Conservation (phyloP, 352 stramenopile species). For the Pythium aphanidermatum region DNA sequence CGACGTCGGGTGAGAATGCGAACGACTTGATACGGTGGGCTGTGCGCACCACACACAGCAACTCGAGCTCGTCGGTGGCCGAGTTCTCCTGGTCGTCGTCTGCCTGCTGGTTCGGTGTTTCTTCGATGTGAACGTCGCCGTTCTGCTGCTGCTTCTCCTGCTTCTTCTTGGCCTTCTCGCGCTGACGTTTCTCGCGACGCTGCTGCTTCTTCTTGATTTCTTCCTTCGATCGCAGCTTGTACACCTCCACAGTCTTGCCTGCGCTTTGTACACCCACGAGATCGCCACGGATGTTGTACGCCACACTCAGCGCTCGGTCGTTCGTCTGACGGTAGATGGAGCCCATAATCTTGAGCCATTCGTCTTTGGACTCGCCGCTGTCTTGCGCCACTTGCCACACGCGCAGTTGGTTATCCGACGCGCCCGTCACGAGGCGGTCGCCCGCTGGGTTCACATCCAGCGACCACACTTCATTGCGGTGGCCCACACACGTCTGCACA, state of each 20-base stretch:
- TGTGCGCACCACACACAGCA: constrained; percentile 79
- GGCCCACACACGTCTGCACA: constrained; percentile 90
- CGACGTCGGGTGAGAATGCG: constrained; percentile 74
- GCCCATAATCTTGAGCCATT: constrained; percentile 55
- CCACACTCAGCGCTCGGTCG: constrained; percentile 59
- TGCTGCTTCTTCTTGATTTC: constrained; percentile 92
- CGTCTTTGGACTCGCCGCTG: constrained; percentile 20
- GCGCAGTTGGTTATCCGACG: constrained; percentile 79
- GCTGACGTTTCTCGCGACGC: constrained; percentile 78
- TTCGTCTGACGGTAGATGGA: constrained; percentile 73
- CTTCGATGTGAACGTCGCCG: constrained; percentile 6
- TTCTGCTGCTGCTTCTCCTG: constrained; percentile 27
- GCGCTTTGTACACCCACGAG: constrained; percentile 72
- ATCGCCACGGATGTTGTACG: constrained; percentile 50
- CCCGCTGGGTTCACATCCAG: constrained; percentile 66
- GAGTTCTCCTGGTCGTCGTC: constrained; percentile 56
- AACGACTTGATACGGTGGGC: constrained; percentile 87
- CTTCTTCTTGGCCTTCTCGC: constrained; percentile 87
- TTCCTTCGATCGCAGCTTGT: constrained; percentile 69
- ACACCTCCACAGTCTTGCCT: constrained; percentile 90
- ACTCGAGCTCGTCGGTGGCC: constrained; percentile 81
- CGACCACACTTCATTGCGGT: constrained; percentile 91
- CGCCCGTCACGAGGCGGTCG: constrained; percentile 67
- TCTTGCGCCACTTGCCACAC: constrained; percentile 45
- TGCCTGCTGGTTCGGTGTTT: constrained; percentile 25